These are phyloP conservation scores for Clarireedia hainanense DNA, from an alignment of 2,329 filamentous ascomycete species.

Conservation along the genomic window DNA sequence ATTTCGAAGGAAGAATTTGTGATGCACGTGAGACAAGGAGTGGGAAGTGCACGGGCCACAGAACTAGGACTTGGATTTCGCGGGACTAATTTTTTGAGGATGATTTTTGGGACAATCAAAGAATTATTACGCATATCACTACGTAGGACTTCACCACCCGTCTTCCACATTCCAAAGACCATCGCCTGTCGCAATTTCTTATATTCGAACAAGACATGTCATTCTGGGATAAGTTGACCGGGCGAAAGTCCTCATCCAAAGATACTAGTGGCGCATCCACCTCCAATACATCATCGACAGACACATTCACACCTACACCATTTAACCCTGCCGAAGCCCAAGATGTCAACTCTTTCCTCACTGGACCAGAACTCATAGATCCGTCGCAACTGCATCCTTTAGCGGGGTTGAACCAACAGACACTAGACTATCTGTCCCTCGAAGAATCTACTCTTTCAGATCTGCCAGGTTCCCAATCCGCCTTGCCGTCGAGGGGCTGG, in stretches of 20 bases:
- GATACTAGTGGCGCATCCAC: slow-evolving; percentile 14
- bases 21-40: background rate
- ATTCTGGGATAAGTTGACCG: slow-evolving; percentile 33
- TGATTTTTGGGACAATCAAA: background rate
- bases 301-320: slow-evolving; percentile 42
- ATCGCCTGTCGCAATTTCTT: background rate
- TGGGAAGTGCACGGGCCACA: slow-evolving; percentile 2
- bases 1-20: slow-evolving; percentile 2
- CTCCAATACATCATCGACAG: slow-evolving; percentile 24
- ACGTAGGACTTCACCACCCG: background rate
- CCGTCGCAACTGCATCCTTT: slow-evolving; percentile 86
- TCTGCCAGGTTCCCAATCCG: slow-evolving; percentile 76
- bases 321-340: slow-evolving; percentile 68
- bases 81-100: slow-evolving; percentile 8
- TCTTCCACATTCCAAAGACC: background rate
- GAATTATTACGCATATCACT: background rate
- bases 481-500: slow-evolving; percentile 91
- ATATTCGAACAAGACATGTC: slow-evolving; percentile 25
- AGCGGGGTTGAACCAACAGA: slow-evolving; percentile 85
- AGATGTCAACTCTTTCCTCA: slow-evolving; percentile 83
- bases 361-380: slow-evolving; percentile 69
- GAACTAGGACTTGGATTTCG: background rate
- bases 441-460: slow-evolving; percentile 87
- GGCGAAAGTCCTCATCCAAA: slow-evolving; percentile 30
- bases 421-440: slow-evolving; percentile 88